These are phyloP conservation scores for Penicillium capsulatum DNA, from an alignment of 2,329 filamentous ascomycete genomes.

Conservation along the genomic window DNA sequence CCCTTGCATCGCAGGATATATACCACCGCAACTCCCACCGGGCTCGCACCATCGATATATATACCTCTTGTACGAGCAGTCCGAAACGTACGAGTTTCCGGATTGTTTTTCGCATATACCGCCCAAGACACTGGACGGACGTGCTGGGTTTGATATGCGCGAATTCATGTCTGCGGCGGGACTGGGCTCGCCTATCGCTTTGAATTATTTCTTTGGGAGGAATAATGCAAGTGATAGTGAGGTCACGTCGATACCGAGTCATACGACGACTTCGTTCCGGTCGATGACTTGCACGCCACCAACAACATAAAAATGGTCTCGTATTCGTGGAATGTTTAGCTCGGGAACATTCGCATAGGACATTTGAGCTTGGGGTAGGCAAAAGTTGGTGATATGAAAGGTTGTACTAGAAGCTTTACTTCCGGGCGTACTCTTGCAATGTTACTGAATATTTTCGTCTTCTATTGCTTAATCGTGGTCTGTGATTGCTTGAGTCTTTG, in stretches of 20 bases:
- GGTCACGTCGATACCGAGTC: constrained; percentile 5
- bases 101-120: constrained; percentile 30
- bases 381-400: too few relatives aligned
- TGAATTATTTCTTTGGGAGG: constrained; percentile 39
- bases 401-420: too few relatives aligned
- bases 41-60: constrained; percentile 31
- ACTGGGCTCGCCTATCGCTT: constrained; percentile 30
- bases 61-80: constrained; percentile 29
- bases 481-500: too few relatives aligned
- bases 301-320: too few relatives aligned
- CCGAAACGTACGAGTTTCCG: constrained; percentile 26
- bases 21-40: constrained; percentile 28
- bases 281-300: constrained; percentile 12
- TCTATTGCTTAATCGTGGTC: too few relatives aligned
- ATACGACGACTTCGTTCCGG: constrained; percentile 21
- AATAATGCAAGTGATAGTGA: constrained; percentile 19
- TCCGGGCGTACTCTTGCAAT: too few relatives aligned
- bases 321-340: too few relatives aligned
- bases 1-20: constrained; percentile 19
- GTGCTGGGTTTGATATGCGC: constrained; percentile 33
- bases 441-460: too few relatives aligned
- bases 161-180: constrained; percentile 33
- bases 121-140: constrained; percentile 22
- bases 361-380: too few relatives aligned
- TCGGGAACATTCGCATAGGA: too few relatives aligned